These are phyloP conservation scores for Leccinum obscurum DNA, from an alignment of 768 basidiomycete species.

Conservation along the genomic window DNA sequence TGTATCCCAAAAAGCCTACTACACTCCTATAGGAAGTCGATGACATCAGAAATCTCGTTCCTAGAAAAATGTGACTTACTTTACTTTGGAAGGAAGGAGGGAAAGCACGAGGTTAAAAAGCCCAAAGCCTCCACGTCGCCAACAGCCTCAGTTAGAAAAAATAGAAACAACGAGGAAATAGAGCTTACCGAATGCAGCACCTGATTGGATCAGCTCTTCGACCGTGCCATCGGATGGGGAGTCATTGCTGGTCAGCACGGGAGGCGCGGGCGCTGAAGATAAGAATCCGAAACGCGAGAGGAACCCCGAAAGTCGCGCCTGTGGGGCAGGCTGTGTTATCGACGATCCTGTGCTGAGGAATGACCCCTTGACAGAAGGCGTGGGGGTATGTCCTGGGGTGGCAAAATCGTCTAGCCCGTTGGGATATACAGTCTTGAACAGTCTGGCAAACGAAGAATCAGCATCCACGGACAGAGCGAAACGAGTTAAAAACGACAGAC, in stretches of 20 bases:
- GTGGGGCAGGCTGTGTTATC: slow-evolving; percentile 19
- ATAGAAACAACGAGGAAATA: neutral
- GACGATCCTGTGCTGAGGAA: slow-evolving; percentile 13
- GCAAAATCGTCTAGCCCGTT: slow-evolving; percentile 49
- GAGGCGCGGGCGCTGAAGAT: slow-evolving; percentile 14
- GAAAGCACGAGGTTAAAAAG: slow-evolving; percentile 83
- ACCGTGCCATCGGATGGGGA: slow-evolving; percentile 51
- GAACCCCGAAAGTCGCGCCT: slow-evolving; percentile 31
- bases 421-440: slow-evolving; percentile 69
- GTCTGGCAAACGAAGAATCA: slow-evolving; percentile 35
- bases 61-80: slow-evolving; percentile 41
- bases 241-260: slow-evolving; percentile 16
- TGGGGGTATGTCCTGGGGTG: slow-evolving; percentile 39
- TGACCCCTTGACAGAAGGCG: slow-evolving; percentile 39
- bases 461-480: neutral
- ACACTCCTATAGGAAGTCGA: slow-evolving; percentile 48
- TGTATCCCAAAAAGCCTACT: slow-evolving; percentile 77
- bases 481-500: slow-evolving; percentile 34
- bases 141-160: slow-evolving; percentile 1
- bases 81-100: slow-evolving; percentile 66
- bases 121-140: slow-evolving; percentile 45
- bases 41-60: neutral
- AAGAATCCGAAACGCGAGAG: slow-evolving; percentile 38
- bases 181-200: slow-evolving; percentile 70
- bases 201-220: slow-evolving; percentile 73